phyloP scores from a whole-genome alignment of 208 protist species.

The Herpetomonas samuelpessoai region DNA sequence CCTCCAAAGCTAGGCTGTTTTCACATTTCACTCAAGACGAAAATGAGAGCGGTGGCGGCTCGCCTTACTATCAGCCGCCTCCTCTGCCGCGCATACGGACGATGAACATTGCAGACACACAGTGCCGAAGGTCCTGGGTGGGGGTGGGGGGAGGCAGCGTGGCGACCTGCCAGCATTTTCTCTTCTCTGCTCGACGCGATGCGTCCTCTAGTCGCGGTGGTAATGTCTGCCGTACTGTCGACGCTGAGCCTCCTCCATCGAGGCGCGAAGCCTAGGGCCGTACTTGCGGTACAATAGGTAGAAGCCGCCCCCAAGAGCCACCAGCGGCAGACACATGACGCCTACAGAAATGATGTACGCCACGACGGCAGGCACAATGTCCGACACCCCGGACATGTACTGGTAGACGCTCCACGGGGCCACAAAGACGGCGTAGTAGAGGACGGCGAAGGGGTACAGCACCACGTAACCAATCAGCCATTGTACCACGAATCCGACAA shows the following conservation, averaged over 20 bases:
- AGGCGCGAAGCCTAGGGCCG: constrained; percentile 24
- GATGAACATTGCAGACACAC: too few relatives aligned
- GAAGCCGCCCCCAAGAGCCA: constrained; percentile 36
- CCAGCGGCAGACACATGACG: constrained; percentile 61
- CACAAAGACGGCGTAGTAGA: constrained; percentile 83
- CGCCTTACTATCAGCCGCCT: too few relatives aligned
- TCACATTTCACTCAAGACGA: too few relatives aligned
- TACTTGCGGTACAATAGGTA: constrained; percentile 36
- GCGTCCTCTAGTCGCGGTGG: too few relatives aligned
- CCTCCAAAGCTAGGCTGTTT: too few relatives aligned
- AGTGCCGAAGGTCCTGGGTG: too few relatives aligned
- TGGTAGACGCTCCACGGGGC: constrained; percentile 74
- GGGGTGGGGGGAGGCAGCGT: too few relatives aligned
- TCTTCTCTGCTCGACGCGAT: too few relatives aligned
- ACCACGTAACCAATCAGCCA: constrained; percentile 80
- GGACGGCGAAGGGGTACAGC: constrained; percentile 78
- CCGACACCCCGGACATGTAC: constrained; percentile 61
- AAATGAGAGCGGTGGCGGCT: too few relatives aligned
- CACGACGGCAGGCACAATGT: constrained; percentile 50
- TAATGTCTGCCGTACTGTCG: constrained; percentile 14
- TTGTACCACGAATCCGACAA: constrained; percentile 73
- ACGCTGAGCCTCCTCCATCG: constrained; percentile 21
- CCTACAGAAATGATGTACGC: constrained; percentile 58
- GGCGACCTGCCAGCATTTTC: too few relatives aligned
- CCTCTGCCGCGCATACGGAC: too few relatives aligned